Conservation (phyloP, 2,329 filamentous ascomycete genomes). For the Colletotrichum caudatum region DNA sequence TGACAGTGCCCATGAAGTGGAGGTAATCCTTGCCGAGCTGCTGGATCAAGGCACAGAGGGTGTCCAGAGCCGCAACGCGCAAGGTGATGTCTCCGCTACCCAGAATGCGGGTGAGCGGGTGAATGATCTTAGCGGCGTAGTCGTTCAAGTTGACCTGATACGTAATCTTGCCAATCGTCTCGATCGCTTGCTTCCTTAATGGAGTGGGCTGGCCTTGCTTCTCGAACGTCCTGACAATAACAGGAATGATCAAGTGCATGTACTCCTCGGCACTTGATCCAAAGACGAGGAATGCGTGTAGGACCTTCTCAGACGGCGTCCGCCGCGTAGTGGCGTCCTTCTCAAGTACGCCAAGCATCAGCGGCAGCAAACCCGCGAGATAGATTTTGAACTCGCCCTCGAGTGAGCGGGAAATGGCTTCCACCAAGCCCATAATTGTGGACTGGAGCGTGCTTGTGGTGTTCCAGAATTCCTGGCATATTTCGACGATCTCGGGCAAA, state of each 20-base stretch:
- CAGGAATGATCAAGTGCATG: conserved; percentile 98
- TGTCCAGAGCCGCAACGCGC: conserved; percentile 88
- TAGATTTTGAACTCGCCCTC: conserved; percentile 99
- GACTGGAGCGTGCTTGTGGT: conserved; percentile 83
- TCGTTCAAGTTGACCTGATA: conserved; percentile 97
- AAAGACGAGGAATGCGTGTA: conserved; percentile 96
- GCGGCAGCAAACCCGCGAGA: conserved; percentile 85
- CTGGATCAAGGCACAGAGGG: conserved; percentile 93
- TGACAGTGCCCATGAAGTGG: conserved; percentile 93
- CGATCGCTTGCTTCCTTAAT: conserved; percentile 89
- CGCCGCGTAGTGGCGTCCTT: conserved; percentile 82
- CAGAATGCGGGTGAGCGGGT: conserved; percentile 88
- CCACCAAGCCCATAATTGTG: conserved; percentile 91
- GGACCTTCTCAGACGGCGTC: conserved; percentile 86
- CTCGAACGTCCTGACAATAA: conserved; percentile 94
- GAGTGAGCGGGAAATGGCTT: conserved; percentile 91
- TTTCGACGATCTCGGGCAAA: conserved; percentile 85
- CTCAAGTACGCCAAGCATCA: conserved; percentile 95
- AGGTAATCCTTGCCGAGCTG: conserved; percentile 96
- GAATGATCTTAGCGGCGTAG: conserved; percentile 95
- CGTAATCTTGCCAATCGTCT: conserved; percentile 93
- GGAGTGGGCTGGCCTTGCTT: conserved; percentile 83
- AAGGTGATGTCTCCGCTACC: conserved; percentile 78
- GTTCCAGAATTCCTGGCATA: conserved; percentile 92
- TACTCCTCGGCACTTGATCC: conserved; percentile 97